Evolutionary conservation across 768 basidiomycete species (phyloP).

Genomic region (Auricularia auricula-judae): DNA sequence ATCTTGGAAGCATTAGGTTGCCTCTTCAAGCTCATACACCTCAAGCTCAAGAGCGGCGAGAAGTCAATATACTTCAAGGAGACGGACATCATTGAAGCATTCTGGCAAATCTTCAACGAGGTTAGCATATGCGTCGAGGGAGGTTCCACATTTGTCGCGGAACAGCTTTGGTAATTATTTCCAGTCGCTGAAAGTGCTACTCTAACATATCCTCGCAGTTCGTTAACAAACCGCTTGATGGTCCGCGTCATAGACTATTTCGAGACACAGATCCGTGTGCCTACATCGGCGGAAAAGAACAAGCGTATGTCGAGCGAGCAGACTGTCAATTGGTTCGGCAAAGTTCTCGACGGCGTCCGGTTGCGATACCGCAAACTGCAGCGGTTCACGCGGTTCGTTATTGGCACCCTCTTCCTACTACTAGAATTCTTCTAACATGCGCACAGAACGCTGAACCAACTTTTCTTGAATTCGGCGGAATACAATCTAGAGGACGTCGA

Average conservation of each 20-base stretch:
- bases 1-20: constrained; percentile 77
- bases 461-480: constrained; percentile 90
- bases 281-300: constrained; percentile 23
- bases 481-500: constrained; percentile 68
- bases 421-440: constrained; percentile 2
- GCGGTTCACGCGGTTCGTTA: constrained; percentile 70
- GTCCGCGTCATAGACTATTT: constrained; percentile 90
- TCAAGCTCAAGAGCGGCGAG: constrained; percentile 87
- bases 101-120: constrained; percentile 91
- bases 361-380: constrained; percentile 89
- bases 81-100: constrained; percentile 93
- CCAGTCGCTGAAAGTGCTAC: neutral
- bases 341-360: constrained; percentile 86
- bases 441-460: constrained; percentile 57
- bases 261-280: constrained; percentile 74
- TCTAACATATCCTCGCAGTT: constrained; percentile 33
- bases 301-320: constrained; percentile 68
- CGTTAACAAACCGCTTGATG: constrained; percentile 86
- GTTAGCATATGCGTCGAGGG: constrained; percentile 80
- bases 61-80: constrained; percentile 96
- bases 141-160: constrained; percentile 85
- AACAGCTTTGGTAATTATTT: constrained; percentile 76
- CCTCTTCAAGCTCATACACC: constrained; percentile 90
- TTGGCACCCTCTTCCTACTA: neutral
- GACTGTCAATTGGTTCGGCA: constrained; percentile 79